Conservation (phyloP, 2,329 filamentous ascomycete species). For the Aspergillus costaricaensis region DNA sequence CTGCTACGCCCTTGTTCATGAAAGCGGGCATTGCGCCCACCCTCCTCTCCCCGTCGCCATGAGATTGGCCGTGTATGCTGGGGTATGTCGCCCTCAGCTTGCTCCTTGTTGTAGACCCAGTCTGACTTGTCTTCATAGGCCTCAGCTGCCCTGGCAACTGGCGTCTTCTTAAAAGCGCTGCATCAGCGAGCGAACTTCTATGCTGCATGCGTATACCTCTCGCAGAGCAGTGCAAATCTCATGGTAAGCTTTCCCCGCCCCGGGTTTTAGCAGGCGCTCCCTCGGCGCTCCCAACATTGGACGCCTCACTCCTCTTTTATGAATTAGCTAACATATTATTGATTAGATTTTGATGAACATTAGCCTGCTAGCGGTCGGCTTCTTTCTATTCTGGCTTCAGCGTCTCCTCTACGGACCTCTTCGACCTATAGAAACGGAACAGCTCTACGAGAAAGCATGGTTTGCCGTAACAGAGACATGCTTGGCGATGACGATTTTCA, state of each 20-base stretch:
- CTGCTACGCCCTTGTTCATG: constrained; percentile 29
- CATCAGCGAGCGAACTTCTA: constrained; percentile 98
- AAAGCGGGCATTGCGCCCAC: constrained; percentile 27
- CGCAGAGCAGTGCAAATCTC: constrained; percentile 92
- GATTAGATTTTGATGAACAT: constrained; percentile 87
- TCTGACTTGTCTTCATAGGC: constrained; percentile 51
- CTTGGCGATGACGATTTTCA: constrained; percentile 96
- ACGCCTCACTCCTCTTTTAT: neutral
- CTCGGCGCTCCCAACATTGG: neutral
- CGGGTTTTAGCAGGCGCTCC: neutral
- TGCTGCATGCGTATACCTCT: constrained; percentile 93
- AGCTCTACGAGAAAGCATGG: constrained; percentile 97
- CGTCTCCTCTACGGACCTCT: constrained; percentile 86
- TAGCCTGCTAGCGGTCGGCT: constrained; percentile 76
- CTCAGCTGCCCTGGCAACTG: constrained; percentile 79
- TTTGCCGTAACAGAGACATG: constrained; percentile 97
- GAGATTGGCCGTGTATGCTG: constrained; percentile 55
- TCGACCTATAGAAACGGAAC: constrained; percentile 91
- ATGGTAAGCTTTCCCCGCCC: constrained; percentile 62
- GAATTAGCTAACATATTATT: neutral
- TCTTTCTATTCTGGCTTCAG: constrained; percentile 82
- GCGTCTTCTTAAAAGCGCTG: constrained; percentile 85
- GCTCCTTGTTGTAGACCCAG: neutral
- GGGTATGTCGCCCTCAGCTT: constrained; percentile 43
- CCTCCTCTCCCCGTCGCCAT: constrained; percentile 36